These are phyloP conservation scores for Xylaria digitata DNA, from an alignment of 2,329 filamentous ascomycete genomes.

Conservation along the genomic window DNA sequence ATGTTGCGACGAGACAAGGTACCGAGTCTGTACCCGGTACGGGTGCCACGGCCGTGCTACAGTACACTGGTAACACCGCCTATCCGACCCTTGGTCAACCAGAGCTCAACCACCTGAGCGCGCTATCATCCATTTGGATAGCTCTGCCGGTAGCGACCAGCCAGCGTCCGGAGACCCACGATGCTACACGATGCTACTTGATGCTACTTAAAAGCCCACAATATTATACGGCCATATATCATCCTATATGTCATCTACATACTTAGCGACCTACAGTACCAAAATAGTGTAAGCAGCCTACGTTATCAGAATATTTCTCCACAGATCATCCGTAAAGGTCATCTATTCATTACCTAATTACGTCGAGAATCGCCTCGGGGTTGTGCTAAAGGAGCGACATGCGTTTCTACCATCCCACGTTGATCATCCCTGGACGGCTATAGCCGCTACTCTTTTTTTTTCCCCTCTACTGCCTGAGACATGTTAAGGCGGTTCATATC, in stretches of 20 bases:
- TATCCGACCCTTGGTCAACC: background rate
- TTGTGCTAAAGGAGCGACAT: too few species aligned
- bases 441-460: background rate
- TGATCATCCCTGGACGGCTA: background rate
- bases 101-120: background rate
- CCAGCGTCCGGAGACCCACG: background rate
- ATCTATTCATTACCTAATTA: background rate
- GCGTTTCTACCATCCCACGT: too few species aligned
- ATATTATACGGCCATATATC: too few species aligned
- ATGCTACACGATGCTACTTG: background rate
- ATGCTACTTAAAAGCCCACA: background rate
- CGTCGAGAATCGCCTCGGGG: too few species aligned
- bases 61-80: too few species aligned
- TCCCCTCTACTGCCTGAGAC: background rate
- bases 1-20: constrained; percentile 10
- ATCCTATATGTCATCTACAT: too few species aligned
- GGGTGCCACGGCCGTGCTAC: background rate
- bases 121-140: too few species aligned
- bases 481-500: background rate
- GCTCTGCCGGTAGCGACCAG: background rate
- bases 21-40: background rate
- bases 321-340: too few species aligned
- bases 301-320: too few species aligned
- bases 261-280: too few species aligned
- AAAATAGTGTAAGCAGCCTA: too few species aligned